phyloP scores from a whole-genome alignment of 768 basidiomycete species.

The Tephrocybe sp. region DNA sequence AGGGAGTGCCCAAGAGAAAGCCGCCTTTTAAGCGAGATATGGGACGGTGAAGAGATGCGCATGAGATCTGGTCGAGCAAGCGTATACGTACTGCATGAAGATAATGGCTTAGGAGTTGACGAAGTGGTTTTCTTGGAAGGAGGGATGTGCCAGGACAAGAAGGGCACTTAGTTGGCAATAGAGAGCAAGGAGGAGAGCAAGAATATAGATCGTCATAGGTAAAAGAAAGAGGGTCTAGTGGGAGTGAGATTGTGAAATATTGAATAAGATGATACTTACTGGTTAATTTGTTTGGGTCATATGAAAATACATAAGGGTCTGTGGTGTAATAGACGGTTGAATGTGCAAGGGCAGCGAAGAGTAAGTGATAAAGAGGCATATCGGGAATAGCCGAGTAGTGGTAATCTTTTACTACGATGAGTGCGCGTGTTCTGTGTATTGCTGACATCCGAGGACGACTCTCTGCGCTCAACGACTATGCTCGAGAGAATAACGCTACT shows the following conservation, averaged over 20 bases:
- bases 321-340: conserved; percentile 38
- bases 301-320: too few relatives aligned
- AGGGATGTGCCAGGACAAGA: conserved; percentile 29
- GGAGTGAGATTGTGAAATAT: conserved; percentile 22
- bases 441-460: conserved; percentile 92
- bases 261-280: background rate
- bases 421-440: conserved; percentile 86
- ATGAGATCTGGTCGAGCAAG: conserved; percentile 52
- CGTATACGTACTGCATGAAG: conserved; percentile 59
- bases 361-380: background rate
- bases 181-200: conserved; percentile 46
- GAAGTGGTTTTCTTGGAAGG: conserved; percentile 43
- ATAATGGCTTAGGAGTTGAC: conserved; percentile 45
- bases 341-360: conserved; percentile 2
- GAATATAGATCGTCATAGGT: conserved; percentile 50
- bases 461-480: conserved; percentile 86
- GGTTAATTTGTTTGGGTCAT: too few relatives aligned
- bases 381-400: conserved; percentile 15
- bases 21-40: conserved; percentile 57
- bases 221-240: conserved; percentile 38
- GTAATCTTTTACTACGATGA: conserved; percentile 17
- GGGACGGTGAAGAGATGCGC: conserved; percentile 32
- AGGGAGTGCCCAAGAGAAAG: conserved; percentile 52
- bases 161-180: conserved; percentile 34
- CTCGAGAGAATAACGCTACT: conserved; percentile 81